Conservation (phyloP, 371 early-diverging fungal genomes). For the Circinella umbellata region DNA sequence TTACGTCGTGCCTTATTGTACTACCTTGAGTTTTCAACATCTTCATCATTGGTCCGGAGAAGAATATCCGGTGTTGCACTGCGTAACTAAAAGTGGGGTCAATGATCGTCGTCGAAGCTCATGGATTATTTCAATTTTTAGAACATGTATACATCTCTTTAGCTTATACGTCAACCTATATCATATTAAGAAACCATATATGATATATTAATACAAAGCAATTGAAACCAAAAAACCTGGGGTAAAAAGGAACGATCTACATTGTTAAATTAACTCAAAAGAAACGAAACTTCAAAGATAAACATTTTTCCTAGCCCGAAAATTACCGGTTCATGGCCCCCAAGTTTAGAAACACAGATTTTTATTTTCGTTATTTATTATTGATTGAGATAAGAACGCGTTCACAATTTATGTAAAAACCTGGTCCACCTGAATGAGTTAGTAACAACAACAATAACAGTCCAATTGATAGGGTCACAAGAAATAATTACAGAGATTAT, state of each 20-base stretch:
- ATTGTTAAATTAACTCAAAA: no score
- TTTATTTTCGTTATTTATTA: background rate
- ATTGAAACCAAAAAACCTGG: no score
- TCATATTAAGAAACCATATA: no score
- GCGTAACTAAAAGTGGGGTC: background rate
- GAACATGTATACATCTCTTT: background rate
- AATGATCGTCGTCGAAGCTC: slow-evolving; percentile 5
- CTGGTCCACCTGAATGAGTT: no score
- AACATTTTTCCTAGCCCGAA: slow-evolving; percentile 5
- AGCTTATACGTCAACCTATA: background rate
- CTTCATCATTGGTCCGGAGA: slow-evolving; percentile 1
- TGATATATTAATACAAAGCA: background rate
- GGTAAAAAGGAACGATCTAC: no score
- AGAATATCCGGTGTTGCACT: background rate
- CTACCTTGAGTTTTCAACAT: background rate
- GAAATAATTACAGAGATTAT: no score
- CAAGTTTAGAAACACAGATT: no score
- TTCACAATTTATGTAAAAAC: no score
- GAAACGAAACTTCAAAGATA: background rate
- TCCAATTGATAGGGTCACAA: background rate
- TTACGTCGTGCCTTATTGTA: background rate
- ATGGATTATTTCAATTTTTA: background rate
- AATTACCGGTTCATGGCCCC: slow-evolving; percentile 12
- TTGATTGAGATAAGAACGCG: no score
- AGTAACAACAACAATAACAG: no score